Base-by-base conservation (phyloP, 208 protist genomes). In the Acanthamoeba divionensis region DNA sequence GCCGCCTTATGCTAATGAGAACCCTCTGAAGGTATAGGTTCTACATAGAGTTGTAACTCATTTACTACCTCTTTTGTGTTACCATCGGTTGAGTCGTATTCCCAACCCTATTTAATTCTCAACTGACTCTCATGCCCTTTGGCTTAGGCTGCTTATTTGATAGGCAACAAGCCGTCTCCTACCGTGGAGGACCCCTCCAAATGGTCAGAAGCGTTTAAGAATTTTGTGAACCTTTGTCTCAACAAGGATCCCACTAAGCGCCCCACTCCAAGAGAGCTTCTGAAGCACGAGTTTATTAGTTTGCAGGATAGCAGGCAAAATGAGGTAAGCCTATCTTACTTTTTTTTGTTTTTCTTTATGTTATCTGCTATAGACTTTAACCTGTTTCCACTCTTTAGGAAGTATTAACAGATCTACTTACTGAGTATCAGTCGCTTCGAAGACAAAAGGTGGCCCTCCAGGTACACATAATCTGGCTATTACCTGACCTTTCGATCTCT, bases 21-120 rank as follows among this genome's bases (percentile, higher is more conserved):
- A 82, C 8, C 71, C 71, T 52, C 31, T 60, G 71, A n/a, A 52
- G 71, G 71, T 82, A 80, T n/a, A n/a, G n/a, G n/a, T n/a, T n/a
- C n/a, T n/a, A n/a, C n/a, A n/a, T n/a, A n/a, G n/a, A n/a, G n/a
- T n/a, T n/a, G n/a, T n/a, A n/a, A n/a, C n/a, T n/a, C n/a, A n/a
- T n/a, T n/a, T n/a, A n/a, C n/a, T n/a, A n/a, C n/a, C 44, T 57
- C 8, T 10, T 75, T 5, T 36, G 8, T 4, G 1, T 26, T 79
- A 9, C 12, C 44, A 8, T 0, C 65, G 0, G 2, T 6, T 45
- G 15, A 38, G 36, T 21, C 12, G 6, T 44, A 7, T 73, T 44
- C 24, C 13, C 48, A 38, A 15, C 29, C 13, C 7, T 31, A 38
- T 8, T 15, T n/a, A 67, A n/a, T 38, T 8, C 8, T 6, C n/a